phyloP scores from a whole-genome alignment of 2,329 filamentous ascomycete genomes.

The Ceratocystis variospora region DNA sequence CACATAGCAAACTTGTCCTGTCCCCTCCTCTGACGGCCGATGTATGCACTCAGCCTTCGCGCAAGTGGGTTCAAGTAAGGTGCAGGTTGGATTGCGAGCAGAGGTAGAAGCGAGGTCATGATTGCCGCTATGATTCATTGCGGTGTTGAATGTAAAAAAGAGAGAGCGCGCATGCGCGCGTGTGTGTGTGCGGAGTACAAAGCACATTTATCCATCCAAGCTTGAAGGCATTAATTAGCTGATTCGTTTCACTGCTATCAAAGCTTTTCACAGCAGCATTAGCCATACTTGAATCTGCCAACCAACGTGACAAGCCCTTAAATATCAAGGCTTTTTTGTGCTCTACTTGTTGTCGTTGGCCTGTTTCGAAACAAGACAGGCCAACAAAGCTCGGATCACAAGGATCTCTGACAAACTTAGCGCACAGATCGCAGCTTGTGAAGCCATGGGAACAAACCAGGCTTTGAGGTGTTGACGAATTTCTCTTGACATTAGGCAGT shows the following conservation, averaged over 20 bases:
- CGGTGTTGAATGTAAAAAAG: too few species aligned
- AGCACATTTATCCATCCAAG: too few species aligned
- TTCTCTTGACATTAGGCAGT: too few species aligned
- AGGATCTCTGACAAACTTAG: not conserved
- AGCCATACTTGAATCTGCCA: not conserved
- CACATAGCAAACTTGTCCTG: not conserved
- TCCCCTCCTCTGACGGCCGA: not conserved
- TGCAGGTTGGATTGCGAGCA: not conserved
- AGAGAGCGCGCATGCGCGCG: too few species aligned
- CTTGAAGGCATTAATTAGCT: too few species aligned
- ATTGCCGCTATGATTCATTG: not conserved
- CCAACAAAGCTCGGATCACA: constrained; percentile 5
- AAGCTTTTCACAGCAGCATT: not conserved
- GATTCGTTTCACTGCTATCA: not conserved
- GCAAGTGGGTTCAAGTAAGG: not conserved
- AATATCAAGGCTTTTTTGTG: not conserved
- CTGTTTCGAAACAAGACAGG: constrained; percentile 2
- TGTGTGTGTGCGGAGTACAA: too few species aligned
- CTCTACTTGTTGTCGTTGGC: not conserved
- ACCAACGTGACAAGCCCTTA: not conserved
- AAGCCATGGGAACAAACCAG: not conserved
- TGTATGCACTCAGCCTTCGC: constrained; percentile 2
- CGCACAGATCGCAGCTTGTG: not conserved
- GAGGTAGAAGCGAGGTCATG: not conserved
- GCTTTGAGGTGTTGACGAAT: not conserved